Conservation (phyloP, 352 stramenopile species). For the Globisporangium middletonii region DNA sequence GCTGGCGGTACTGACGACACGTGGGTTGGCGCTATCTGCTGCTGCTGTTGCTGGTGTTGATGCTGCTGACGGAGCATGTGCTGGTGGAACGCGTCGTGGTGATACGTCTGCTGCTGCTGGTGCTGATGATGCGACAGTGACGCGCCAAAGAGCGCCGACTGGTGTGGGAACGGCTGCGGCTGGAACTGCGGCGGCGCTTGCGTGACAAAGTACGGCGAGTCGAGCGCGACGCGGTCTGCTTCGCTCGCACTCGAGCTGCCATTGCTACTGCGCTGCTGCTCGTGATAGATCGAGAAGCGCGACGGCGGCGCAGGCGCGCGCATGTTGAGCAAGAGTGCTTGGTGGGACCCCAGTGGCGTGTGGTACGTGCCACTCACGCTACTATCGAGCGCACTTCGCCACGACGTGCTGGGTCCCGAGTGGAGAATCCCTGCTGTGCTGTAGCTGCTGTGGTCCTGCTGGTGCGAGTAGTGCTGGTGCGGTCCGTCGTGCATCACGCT, state of each 20-base stretch:
- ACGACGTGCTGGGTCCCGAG: background rate
- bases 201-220: constrained; percentile 3
- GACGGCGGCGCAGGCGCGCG: constrained; percentile 1
- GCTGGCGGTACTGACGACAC: background rate
- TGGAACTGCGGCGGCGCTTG: constrained; percentile 4
- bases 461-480: constrained; percentile 6
- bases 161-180: constrained; percentile 1
- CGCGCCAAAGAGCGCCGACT: background rate
- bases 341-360: constrained; percentile 9
- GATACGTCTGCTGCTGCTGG: constrained; percentile 1
- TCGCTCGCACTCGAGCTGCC: background rate
- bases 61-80: background rate
- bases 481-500: background rate
- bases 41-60: background rate
- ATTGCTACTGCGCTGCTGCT: constrained; percentile 3
- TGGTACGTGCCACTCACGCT: constrained; percentile 5
- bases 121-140: background rate
- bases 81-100: background rate
- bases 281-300: constrained; percentile 13
- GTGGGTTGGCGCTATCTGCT: background rate
- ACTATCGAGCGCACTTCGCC: constrained; percentile 1
- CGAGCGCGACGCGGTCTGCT: background rate
- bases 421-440: background rate
- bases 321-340: constrained; percentile 13
- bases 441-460: constrained; percentile 9